Percentiles rank a stretch among this genome's conserved stretches.
These are phyloP conservation scores for Chaetomium fimeti DNA, from an alignment of 495 filamentous ascomycete genomes.

Conservation along the genomic window DNA sequence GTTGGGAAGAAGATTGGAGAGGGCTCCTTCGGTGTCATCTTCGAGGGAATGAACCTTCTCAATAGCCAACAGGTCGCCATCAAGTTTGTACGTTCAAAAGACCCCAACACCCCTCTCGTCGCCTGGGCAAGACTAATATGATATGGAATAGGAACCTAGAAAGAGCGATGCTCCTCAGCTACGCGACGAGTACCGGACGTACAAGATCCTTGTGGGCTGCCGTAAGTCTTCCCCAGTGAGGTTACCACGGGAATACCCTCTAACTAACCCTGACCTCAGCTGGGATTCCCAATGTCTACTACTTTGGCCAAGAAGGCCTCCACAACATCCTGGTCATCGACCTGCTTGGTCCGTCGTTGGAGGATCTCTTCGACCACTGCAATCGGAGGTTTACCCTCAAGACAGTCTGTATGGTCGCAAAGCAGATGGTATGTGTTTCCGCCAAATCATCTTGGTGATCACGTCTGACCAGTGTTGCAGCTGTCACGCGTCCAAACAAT, in stretches of 20 bases:
- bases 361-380: conserved; percentile 98
- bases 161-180: conserved; percentile 98
- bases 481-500: conserved; percentile 98
- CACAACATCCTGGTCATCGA: conserved; percentile 99
- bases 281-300: conserved; percentile 99
- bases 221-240: conserved; percentile 63
- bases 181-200: conserved; percentile 97
- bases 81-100: conserved; percentile 79
- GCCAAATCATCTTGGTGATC: background rate
- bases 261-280: conserved; percentile 51
- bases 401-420: conserved; percentile 98
- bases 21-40: conserved; percentile 98
- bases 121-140: background rate
- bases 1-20: conserved; percentile 99
- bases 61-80: conserved; percentile 99
- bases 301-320: conserved; percentile 97
- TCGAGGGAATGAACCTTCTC: conserved; percentile 96
- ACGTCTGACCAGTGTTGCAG: conserved; percentile 36
- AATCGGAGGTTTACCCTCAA: conserved; percentile 93
- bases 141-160: conserved; percentile 74
- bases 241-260: too few species aligned
- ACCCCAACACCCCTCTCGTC: background rate
- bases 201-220: conserved; percentile 98
- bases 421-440: conserved; percentile 85
- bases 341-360: conserved; percentile 89